These are phyloP conservation scores for Lathyrus aphaca DNA, from an alignment of 306 rosid genomes.

Conservation along the genomic window DNA sequence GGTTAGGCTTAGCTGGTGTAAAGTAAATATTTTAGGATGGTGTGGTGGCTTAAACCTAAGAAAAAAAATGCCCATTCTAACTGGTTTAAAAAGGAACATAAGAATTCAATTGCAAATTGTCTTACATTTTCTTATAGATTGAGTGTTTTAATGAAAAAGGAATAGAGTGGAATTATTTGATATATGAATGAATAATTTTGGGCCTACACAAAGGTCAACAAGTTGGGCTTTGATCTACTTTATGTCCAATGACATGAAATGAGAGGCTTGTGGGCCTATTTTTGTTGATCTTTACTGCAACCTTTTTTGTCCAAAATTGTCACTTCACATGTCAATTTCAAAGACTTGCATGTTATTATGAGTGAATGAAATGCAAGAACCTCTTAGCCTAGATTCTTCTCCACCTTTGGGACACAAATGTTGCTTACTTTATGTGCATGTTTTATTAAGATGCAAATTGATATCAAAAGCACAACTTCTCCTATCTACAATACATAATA, in stretches of 20 bases:
- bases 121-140: background rate
- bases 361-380: background rate
- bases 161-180: background rate
- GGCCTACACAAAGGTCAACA: background rate
- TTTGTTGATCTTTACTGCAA: background rate
- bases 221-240: conserved; percentile 24
- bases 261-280: background rate
- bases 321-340: conserved; percentile 10
- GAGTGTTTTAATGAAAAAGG: background rate
- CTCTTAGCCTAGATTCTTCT: background rate
- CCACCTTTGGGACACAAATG: conserved; percentile 22
- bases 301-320: background rate
- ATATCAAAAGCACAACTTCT: conserved; percentile 24
- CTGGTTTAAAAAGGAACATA: background rate
- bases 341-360: background rate
- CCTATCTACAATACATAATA: conserved; percentile 2
- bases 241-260: conserved; percentile 21
- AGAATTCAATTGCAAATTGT: background rate
- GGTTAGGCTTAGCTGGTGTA: too few species aligned
- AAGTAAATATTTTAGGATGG: too few species aligned
- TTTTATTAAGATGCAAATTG: conserved; percentile 1
- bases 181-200: conserved; percentile 2
- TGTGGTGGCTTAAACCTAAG: too few species aligned
- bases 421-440: conserved; percentile 18
- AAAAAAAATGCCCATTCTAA: too few species aligned